These are phyloP conservation scores for Spencermartinsiella europaea DNA, from an alignment of 805 yeast species.

Conservation along the genomic window DNA sequence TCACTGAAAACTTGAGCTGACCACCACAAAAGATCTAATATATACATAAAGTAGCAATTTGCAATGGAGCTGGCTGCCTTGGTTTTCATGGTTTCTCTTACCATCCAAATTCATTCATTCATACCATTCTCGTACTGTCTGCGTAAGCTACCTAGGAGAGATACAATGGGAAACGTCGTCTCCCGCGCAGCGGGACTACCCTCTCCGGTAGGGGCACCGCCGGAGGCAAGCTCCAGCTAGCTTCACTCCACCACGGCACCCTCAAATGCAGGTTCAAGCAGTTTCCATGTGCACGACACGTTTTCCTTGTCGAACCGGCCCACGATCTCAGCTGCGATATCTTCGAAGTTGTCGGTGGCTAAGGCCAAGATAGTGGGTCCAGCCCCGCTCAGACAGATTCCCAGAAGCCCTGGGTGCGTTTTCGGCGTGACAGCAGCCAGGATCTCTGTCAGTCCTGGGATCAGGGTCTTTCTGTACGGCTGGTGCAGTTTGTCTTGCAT, in stretches of 20 bases:
- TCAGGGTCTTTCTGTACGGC: conserved; percentile 87
- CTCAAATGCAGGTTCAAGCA: conserved; percentile 79
- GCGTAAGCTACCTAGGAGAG: too few species aligned
- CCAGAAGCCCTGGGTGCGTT: conserved; percentile 78
- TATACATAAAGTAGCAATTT: too few species aligned
- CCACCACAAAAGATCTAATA: too few species aligned
- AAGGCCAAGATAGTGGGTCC: conserved; percentile 95
- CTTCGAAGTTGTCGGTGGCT: conserved; percentile 84
- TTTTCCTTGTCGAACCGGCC: conserved; percentile 58
- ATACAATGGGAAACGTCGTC: too few species aligned
- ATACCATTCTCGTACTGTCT: too few species aligned
- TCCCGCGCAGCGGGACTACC: too few species aligned
- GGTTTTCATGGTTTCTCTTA: too few species aligned
- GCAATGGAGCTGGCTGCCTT: too few species aligned
- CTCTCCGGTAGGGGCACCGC: too few species aligned
- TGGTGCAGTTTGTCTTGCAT: conserved; percentile 98
- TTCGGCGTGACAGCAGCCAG: conserved; percentile 75
- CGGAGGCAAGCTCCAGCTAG: too few species aligned
- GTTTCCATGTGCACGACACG: conserved; percentile 74
- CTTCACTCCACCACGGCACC: conserved; percentile 58
- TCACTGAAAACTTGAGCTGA: too few species aligned
- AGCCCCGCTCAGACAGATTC: conserved; percentile 95
- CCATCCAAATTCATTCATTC: too few species aligned
- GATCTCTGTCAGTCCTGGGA: conserved; percentile 86
- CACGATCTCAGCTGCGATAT: conserved; percentile 72